Evolutionary conservation across 2,329 filamentous ascomycete species (phyloP), one percentile per base, ranked within the genome.

Genomic region (Fusarium phyllophilum): DNA sequence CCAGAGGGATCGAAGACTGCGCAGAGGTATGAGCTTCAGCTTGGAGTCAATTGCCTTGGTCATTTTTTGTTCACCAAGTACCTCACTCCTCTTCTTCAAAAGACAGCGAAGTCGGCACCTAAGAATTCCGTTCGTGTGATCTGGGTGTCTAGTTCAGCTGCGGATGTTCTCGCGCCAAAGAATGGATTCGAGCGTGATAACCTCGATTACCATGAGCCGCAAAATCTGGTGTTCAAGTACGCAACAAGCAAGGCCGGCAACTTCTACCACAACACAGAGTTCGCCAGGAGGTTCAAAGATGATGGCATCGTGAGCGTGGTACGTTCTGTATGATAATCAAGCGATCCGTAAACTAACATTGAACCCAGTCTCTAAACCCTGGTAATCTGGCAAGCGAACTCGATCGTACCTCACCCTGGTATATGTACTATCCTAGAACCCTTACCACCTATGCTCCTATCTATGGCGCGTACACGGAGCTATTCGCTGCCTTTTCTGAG

Each of bases 391-490:
- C 67, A 29, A 69, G 62, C 38, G 75, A 78, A n/a, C 76, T 78
- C 24, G 76, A 78, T 44, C 76, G 76, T 22, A 76, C 68, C 11
- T 72, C 76, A 14, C 33, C 76, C 3, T 77, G 76, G 76, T 75
- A 65, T 60, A 29, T 78, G 20, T 78, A 78, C 55, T 73, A 73
- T 48, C 55, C 57, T 8, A 62, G 76, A 29, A 36, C 60, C 11
- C 26, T 74, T 8, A 70, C 75, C 1, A 76, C 72, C 14, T 78
- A 78, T 44, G 59, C 76, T 15, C 55, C 78, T 7, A 72, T 81
- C n/a, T 74, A 82, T 42, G 86, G 86, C 6, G 86, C 85, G 1
- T 87, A 86, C 68, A 87, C 86, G 0, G 83, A 86, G 74, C 77
- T 88, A 4, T 89, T 83, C 67, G 84, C 85, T 11, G 85, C 81